These are phyloP conservation scores for Scedosporium boydii DNA, from an alignment of 2,329 filamentous ascomycete species.

Conservation along the genomic window DNA sequence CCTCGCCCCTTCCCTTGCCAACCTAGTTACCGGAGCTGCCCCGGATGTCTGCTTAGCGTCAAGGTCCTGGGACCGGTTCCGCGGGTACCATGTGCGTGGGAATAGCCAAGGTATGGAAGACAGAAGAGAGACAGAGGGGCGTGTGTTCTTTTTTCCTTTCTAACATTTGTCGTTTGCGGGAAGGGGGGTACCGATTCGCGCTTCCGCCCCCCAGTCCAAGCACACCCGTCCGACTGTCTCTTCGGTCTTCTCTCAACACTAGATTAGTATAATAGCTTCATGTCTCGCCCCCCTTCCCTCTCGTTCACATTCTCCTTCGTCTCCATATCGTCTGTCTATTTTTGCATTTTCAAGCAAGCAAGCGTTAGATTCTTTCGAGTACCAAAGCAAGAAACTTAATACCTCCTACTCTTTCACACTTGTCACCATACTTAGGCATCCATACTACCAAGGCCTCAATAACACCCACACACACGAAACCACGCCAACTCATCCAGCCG, in stretches of 20 bases:
- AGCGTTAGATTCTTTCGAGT: background rate
- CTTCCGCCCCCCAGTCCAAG: background rate
- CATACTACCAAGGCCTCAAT: background rate
- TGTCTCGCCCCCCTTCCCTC: background rate
- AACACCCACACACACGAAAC: too few relatives aligned
- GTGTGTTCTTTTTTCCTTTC: background rate
- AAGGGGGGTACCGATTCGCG: background rate
- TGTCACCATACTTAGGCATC: background rate
- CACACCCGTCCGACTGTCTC: background rate
- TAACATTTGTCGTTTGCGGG: background rate
- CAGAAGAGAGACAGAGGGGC: background rate
- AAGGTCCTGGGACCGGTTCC: background rate
- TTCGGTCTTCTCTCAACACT: background rate
- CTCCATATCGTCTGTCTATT: background rate
- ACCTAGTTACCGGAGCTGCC: constrained; percentile 2
- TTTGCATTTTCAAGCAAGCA: background rate
- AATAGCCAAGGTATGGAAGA: background rate
- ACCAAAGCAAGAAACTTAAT: background rate
- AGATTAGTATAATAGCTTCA: background rate
- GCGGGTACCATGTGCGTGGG: background rate
- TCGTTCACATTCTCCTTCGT: background rate
- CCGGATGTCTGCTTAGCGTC: constrained; percentile 1
- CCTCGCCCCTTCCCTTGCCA: background rate
- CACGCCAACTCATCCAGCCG: too few relatives aligned
- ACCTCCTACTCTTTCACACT: background rate